Conservation (phyloP, 2,329 filamentous ascomycete species). For the Colletotrichum tabaci region DNA sequence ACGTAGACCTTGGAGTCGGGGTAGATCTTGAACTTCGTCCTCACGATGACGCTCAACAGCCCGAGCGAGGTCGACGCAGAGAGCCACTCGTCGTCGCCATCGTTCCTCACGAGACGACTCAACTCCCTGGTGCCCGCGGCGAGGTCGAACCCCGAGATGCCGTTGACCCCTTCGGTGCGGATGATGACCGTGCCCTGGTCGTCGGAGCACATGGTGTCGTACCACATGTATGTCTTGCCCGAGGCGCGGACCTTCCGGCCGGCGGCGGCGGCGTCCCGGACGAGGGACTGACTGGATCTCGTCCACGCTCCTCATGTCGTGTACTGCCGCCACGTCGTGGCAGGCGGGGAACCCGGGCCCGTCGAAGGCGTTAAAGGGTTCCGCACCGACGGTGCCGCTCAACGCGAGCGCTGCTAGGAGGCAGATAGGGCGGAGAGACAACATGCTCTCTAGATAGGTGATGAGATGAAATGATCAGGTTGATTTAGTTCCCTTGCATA, state of each 20-base stretch:
- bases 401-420: constrained; percentile 42
- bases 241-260: constrained; percentile 61
- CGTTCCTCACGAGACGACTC: constrained; percentile 57
- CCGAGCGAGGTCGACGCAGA: constrained; percentile 66
- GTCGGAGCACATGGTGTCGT: constrained; percentile 68
- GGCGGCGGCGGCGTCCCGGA: constrained; percentile 56
- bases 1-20: constrained; percentile 67
- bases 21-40: constrained; percentile 65
- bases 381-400: constrained; percentile 42
- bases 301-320: constrained; percentile 61
- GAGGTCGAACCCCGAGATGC: constrained; percentile 61
- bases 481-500: not conserved
- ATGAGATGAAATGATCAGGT: not conserved
- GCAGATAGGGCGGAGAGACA: not conserved
- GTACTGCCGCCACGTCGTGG: constrained; percentile 60
- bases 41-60: constrained; percentile 62
- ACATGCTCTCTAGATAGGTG: not conserved
- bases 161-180: constrained; percentile 60
- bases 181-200: constrained; percentile 62
- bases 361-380: constrained; percentile 65
- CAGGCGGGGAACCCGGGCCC: constrained; percentile 64
- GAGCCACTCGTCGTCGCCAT: constrained; percentile 63
- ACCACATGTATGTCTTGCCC: constrained; percentile 68
- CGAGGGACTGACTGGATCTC: constrained; percentile 56
- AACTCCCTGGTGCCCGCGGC: constrained; percentile 60